Evolutionary conservation across 2,329 filamentous ascomycete species (phyloP), one percentile per base, ranked within the genome.

Genomic region (Claviceps pazoutovae): DNA sequence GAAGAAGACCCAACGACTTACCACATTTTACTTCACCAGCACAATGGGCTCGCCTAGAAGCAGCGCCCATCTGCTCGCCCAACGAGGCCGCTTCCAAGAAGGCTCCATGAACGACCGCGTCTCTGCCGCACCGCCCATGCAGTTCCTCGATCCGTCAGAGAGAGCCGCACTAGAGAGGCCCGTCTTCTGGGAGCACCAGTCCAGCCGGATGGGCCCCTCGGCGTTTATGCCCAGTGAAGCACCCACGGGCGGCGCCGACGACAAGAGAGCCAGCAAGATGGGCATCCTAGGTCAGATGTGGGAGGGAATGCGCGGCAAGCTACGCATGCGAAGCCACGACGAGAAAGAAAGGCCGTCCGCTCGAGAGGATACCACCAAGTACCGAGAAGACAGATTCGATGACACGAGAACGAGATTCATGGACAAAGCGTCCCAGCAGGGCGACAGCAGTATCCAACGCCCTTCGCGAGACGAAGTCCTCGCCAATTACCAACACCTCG

Each of bases 81-180:
- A 65, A 58, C 55, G 49, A 44, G 55, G 79, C 70, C 64, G 80
- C 68, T 73, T 94, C 76, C 61, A 83, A 39, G 89, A 95, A 68
- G 89, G 85, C 42, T 91, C 84, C 61, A 91, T 95, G 86, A 88
- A 83, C 61, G 87, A 94, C 66, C 82, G 86, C 57, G 73, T 79
- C 36, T 90, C 85, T 61, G 76, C 80, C 53, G 78, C 74, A 54
- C 88, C 88, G 30, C 86, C 86, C 0, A 74, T 77, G 45, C 74
- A 80, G 42, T 89, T 86, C 64, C 73, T 85, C 43, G 80, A 66
- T 21, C 64, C 66, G 11, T 63, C 65, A 16, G 63, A 67, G 56
- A 58, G 54, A 37, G 63, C 59, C 47, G 60, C 58, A 9, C 57
- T 67, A 7, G 66, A 68, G 56, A 54, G 58, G 43, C 63, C 61